These are phyloP conservation scores for Epichloe festucae DNA, from an alignment of 2,329 filamentous ascomycete genomes.

Conservation along the genomic window DNA sequence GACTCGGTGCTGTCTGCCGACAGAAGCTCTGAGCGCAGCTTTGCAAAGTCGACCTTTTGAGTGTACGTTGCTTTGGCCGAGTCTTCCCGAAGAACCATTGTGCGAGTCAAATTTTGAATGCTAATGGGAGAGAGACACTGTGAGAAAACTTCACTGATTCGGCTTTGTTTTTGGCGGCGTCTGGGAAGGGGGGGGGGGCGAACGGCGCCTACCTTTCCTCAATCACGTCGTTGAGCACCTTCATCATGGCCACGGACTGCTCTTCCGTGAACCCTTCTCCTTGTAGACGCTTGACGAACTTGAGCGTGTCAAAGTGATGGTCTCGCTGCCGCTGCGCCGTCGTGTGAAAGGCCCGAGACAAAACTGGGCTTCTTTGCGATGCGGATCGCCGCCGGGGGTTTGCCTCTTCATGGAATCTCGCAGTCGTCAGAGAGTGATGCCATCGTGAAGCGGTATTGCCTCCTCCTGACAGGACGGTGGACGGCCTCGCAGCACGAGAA, in stretches of 20 bases:
- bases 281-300: constrained; percentile 84
- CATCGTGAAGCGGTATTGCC: constrained; percentile 5
- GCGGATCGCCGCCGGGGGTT: constrained; percentile 4
- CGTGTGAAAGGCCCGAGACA: constrained; percentile 50
- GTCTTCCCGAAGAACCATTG: constrained; percentile 95
- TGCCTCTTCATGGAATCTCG: neutral
- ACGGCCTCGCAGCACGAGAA: constrained; percentile 10
- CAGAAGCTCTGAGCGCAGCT: constrained; percentile 85
- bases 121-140: constrained; percentile 24
- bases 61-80: constrained; percentile 67
- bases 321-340: constrained; percentile 50
- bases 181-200: neutral
- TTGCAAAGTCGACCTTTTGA: constrained; percentile 95
- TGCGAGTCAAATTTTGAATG: constrained; percentile 93
- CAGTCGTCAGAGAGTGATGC: neutral
- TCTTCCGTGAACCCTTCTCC: constrained; percentile 91
- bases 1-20: constrained; percentile 86
- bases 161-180: too few species aligned
- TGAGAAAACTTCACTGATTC: too few species aligned
- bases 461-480: constrained; percentile 8
- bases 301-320: constrained; percentile 96
- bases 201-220: constrained; percentile 58
- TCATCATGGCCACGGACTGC: constrained; percentile 97
- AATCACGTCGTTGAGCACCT: constrained; percentile 88
- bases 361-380: constrained; percentile 9